Base-by-base conservation (phyloP, 2,329 filamentous ascomycete genomes). In the Penicillium sclerotigenum region DNA sequence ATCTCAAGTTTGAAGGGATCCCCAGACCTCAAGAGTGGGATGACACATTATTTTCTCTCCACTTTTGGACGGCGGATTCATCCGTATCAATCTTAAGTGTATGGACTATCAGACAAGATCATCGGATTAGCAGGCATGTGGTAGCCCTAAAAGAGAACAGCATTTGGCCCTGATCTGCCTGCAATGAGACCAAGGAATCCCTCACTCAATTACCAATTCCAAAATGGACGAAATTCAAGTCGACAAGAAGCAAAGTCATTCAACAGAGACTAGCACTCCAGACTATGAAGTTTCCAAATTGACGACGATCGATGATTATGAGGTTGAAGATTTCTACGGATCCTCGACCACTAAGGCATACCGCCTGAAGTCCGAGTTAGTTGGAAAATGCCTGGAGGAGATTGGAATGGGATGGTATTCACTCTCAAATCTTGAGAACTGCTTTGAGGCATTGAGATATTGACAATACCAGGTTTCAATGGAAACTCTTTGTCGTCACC, bases 401-500 rank as follows among this genome's bases (percentile, higher is more conserved):
- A 68, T 70, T 52, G 67, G 67, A 1, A 70, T 69, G 66, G 67
- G 68, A 56, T 56, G 57, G 74, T 76, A 63, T 47, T 38, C 0
- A 24, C 22, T 37, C 20, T 13, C 14, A n/a, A 9, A 24, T 6
- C 5, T 13, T 28, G 9, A 28, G 14, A 20, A 48, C 16, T 20
- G 7, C 7, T 20, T 37, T 34, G 4, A 10, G 4, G 22, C 26
- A 37, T 18, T 47, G 33, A 43, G 10, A 28, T 18, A 28, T 56
- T 61, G 18, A 57, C 48, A 16, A 13, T 11, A 11, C 4, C 43
- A 69, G 66, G 34, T 69, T 68, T 13, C 77, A 79, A 66, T 88
- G 84, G 83, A 81, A 85, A 63, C 78, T 88, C 1, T 88, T 87
- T 65, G 67, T 82, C 26, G 83, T 88, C 14, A 83, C 86, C 31